Evolutionary conservation across 352 stramenopile genomes (phyloP).

Genomic region (Pythium sp.): DNA sequence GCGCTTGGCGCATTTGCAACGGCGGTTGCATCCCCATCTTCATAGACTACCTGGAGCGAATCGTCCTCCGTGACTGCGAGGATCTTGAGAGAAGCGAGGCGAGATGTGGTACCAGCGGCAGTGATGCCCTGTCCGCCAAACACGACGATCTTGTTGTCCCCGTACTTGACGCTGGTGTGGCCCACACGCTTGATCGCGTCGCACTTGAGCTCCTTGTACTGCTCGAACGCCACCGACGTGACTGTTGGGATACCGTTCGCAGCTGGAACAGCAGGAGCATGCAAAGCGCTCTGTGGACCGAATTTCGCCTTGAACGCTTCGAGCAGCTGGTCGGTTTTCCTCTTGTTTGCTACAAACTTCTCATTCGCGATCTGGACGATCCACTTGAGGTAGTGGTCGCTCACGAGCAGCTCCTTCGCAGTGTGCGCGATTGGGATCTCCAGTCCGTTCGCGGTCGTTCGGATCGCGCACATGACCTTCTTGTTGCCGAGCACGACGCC

Average conservation of each 20-base stretch:
- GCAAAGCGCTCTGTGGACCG: background rate
- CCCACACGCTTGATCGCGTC: conserved; percentile 53
- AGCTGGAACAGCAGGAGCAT: background rate
- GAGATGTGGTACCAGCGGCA: conserved; percentile 51
- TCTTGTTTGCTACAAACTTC: conserved; percentile 79
- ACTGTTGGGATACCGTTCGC: background rate
- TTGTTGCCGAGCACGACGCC: conserved; percentile 86
- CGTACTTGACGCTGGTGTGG: conserved; percentile 54
- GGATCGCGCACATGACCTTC: conserved; percentile 90
- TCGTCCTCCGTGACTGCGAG: conserved; percentile 21
- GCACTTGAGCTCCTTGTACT: conserved; percentile 16
- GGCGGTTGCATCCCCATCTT: conserved; percentile 9
- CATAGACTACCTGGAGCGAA: conserved; percentile 31
- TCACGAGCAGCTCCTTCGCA: conserved; percentile 51
- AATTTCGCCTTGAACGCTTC: conserved; percentile 54
- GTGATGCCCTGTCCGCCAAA: conserved; percentile 72
- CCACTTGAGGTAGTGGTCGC: conserved; percentile 67
- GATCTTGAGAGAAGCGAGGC: conserved; percentile 50
- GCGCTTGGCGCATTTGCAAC: conserved; percentile 28
- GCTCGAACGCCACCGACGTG: conserved; percentile 13
- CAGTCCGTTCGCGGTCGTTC: conserved; percentile 82
- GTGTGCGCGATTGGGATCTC: conserved; percentile 80
- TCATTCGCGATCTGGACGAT: conserved; percentile 82
- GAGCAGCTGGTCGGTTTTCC: conserved; percentile 70
- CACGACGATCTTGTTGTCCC: conserved; percentile 39